These are phyloP conservation scores for Pseudogymnoascus sp. DNA, from an alignment of 2,329 filamentous ascomycete genomes.

Conservation along the genomic window DNA sequence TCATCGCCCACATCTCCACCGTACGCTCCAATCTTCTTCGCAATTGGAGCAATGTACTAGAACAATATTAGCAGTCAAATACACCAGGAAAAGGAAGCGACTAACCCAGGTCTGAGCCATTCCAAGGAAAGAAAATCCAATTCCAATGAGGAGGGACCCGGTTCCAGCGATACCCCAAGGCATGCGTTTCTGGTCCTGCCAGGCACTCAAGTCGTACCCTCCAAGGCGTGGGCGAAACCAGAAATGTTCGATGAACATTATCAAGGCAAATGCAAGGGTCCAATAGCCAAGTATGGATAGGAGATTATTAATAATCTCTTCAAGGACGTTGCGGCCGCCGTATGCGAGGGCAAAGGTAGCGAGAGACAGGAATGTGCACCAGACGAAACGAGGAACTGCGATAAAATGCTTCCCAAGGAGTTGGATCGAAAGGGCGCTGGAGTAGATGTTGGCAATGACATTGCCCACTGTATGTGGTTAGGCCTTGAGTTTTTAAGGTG, in stretches of 20 bases:
- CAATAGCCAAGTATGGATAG: slow-evolving; percentile 21
- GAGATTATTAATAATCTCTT: slow-evolving; percentile 19
- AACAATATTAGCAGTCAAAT: not conserved
- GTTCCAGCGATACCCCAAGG: slow-evolving; percentile 18
- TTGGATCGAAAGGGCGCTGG: slow-evolving; percentile 19
- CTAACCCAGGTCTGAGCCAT: slow-evolving; percentile 22
- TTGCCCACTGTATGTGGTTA: slow-evolving; percentile 13
- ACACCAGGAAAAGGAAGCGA: not conserved
- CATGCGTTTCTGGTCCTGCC: slow-evolving; percentile 19
- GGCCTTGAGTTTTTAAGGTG: not conserved
- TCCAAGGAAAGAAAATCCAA: slow-evolving; percentile 16
- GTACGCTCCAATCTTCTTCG: not conserved
- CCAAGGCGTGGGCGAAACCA: slow-evolving; percentile 18
- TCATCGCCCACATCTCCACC: not conserved
- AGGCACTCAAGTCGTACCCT: slow-evolving; percentile 19
- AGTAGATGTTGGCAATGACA: slow-evolving; percentile 20
- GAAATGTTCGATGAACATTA: slow-evolving; percentile 19
- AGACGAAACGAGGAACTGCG: slow-evolving; percentile 21
- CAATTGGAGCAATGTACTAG: not conserved
- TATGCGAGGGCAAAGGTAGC: slow-evolving; percentile 17
- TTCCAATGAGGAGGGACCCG: slow-evolving; percentile 15
- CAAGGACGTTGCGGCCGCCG: slow-evolving; percentile 18
- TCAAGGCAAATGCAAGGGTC: slow-evolving; percentile 19
- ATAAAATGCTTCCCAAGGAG: slow-evolving; percentile 17
- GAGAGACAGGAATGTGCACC: slow-evolving; percentile 16